These are phyloP conservation scores for Trifolium pratense DNA, from an alignment of 306 rosid species.

Conservation along the genomic window DNA sequence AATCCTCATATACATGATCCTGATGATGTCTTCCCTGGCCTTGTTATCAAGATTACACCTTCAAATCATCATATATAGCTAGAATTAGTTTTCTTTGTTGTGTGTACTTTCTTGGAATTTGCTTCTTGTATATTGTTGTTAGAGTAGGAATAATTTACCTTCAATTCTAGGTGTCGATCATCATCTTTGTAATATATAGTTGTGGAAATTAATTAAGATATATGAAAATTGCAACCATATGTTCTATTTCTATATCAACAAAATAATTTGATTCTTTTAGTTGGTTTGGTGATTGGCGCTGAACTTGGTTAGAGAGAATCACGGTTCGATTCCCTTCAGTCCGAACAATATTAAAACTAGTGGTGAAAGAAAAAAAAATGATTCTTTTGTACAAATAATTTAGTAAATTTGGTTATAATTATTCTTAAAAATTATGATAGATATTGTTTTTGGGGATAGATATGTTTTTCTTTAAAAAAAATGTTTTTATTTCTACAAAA, in stretches of 20 bases:
- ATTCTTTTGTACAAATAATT: background rate
- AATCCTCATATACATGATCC: constrained; percentile 67
- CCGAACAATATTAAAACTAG: too few species aligned
- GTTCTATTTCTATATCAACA: background rate
- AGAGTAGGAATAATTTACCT: background rate
- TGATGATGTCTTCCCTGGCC: constrained; percentile 52
- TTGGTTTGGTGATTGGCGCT: too few species aligned
- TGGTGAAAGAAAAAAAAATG: too few species aligned
- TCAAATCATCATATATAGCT: background rate
- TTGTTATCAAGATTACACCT: constrained; percentile 42
- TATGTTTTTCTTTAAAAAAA: too few species aligned
- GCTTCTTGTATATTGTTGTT: background rate
- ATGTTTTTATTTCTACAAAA: too few species aligned
- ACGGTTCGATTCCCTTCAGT: too few species aligned
- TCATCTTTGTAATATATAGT: background rate
- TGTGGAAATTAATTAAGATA: background rate
- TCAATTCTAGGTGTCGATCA: background rate
- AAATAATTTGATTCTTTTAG: background rate
- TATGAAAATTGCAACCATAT: background rate
- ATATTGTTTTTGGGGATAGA: too few species aligned
- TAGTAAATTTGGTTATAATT: background rate
- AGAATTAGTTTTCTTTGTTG: background rate
- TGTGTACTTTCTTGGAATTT: background rate
- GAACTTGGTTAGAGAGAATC: too few species aligned
- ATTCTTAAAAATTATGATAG: too few species aligned